A percentile compares a stretch with the other conserved stretches of the same genome.
phyloP scores from a whole-genome alignment of 768 basidiomycete species.

The Kwoniella botswanensis region DNA sequence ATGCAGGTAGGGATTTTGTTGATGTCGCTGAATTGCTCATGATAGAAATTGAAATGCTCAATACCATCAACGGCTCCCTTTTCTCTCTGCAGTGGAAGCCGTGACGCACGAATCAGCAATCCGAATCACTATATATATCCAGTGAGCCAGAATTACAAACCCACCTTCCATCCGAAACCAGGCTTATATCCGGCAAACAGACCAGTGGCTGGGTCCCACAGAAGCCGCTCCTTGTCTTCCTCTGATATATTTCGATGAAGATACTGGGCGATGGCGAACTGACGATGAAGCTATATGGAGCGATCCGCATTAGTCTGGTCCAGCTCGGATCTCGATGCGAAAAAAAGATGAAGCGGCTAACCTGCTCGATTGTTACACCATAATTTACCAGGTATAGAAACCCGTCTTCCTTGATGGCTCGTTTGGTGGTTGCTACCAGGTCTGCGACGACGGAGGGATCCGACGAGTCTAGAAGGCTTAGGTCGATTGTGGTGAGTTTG shows the following conservation, averaged over 20 bases:
- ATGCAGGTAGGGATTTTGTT: slow-evolving; percentile 17
- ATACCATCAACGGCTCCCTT: slow-evolving; percentile 20
- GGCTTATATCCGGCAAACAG: slow-evolving; percentile 29
- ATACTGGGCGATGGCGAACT: slow-evolving; percentile 31
- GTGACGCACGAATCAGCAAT: background rate
- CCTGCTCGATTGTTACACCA: slow-evolving; percentile 29
- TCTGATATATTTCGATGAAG: slow-evolving; percentile 24
- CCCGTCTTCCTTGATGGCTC: slow-evolving; percentile 29
- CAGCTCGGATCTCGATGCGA: background rate
- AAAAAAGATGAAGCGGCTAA: background rate
- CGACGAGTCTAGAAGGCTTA: slow-evolving; percentile 21
- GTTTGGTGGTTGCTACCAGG: slow-evolving; percentile 24
- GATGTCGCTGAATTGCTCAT: slow-evolving; percentile 15
- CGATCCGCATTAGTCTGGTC: background rate
- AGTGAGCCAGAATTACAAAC: slow-evolving; percentile 5
- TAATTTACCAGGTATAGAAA: slow-evolving; percentile 29
- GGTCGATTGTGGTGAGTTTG: slow-evolving; percentile 30
- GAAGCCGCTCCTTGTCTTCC: slow-evolving; percentile 29
- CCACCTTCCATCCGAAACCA: slow-evolving; percentile 24
- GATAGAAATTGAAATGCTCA: slow-evolving; percentile 34
- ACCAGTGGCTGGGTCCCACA: slow-evolving; percentile 26
- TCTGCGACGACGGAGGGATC: slow-evolving; percentile 15
- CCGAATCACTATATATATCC: background rate
- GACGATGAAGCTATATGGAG: slow-evolving; percentile 17
- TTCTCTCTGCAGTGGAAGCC: slow-evolving; percentile 16